phyloP scores from a whole-genome alignment of 1,139 yeast species.

The Scheffersomyces illinoinensis region DNA sequence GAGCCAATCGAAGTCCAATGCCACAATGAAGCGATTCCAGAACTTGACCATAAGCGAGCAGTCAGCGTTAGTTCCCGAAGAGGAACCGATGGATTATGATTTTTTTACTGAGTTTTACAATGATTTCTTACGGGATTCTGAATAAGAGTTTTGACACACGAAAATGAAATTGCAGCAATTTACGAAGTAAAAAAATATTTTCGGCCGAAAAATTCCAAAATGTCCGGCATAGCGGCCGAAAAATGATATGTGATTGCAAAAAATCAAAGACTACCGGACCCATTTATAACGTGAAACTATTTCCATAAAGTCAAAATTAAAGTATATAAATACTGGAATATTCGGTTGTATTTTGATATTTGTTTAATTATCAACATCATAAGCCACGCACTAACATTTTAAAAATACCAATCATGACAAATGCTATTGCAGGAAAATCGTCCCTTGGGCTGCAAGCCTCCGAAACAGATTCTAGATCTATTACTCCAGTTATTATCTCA shows the following conservation, averaged over 20 bases:
- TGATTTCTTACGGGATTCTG: background rate
- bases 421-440: background rate
- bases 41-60: background rate
- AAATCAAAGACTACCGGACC: background rate
- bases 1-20: background rate
- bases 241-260: background rate
- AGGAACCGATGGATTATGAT: background rate
- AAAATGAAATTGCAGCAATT: background rate
- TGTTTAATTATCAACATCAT: too few species aligned
- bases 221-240: background rate
- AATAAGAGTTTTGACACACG: background rate
- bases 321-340: background rate
- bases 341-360: background rate
- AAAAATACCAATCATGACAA: background rate
- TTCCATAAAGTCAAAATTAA: too few species aligned
- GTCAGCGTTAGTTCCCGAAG: background rate
- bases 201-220: background rate
- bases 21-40: background rate
- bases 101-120: background rate
- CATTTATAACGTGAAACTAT: background rate
- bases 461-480: background rate
- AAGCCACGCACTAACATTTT: background rate
- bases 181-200: background rate
- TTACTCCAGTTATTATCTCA: background rate
- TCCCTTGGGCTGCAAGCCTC: background rate